These are phyloP conservation scores for Eremomyces bilateralis DNA, from an alignment of 495 filamentous ascomycete species.

Conservation along the genomic window DNA sequence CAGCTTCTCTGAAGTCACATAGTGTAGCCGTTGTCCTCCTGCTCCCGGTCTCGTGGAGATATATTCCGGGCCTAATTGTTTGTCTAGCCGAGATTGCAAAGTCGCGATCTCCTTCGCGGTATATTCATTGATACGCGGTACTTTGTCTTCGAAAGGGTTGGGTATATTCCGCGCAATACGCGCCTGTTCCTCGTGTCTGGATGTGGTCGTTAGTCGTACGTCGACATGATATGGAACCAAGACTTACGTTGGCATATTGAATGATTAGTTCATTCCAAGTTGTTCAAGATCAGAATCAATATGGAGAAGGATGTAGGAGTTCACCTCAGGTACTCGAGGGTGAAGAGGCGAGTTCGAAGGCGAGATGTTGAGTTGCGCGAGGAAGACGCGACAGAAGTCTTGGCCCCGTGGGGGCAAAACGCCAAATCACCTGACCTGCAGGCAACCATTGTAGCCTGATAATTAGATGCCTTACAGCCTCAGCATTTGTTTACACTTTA, in stretches of 20 bases:
- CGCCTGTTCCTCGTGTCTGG: conserved; percentile 68
- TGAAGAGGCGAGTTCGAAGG: too few species aligned
- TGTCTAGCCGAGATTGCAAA: conserved; percentile 64
- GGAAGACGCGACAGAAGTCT: too few species aligned
- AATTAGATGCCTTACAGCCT: too few species aligned
- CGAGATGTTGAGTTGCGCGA: too few species aligned
- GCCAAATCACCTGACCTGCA: too few species aligned
- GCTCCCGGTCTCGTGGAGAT: conserved; percentile 67
- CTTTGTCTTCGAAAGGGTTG: conserved; percentile 62
- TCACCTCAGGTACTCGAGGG: too few species aligned
- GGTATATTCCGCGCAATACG: conserved; percentile 19
- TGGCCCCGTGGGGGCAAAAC: too few species aligned
- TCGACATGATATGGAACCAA: conserved; percentile 11
- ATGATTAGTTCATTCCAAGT: too few species aligned
- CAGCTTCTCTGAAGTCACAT: conserved; percentile 78
- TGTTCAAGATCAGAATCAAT: too few species aligned
- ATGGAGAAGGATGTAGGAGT: too few species aligned
- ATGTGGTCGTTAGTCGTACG: not conserved
- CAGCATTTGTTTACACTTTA: too few species aligned
- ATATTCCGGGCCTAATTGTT: conserved; percentile 92
- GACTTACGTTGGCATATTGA: conserved; percentile 17
- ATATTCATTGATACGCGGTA: conserved; percentile 48
- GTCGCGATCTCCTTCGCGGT: conserved; percentile 82
- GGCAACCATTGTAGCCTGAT: too few species aligned
- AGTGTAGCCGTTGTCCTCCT: conserved; percentile 66